Evolutionary conservation across 257 asterid genomes (phyloP).

Genomic region (Phtheirospermum japonicum): DNA sequence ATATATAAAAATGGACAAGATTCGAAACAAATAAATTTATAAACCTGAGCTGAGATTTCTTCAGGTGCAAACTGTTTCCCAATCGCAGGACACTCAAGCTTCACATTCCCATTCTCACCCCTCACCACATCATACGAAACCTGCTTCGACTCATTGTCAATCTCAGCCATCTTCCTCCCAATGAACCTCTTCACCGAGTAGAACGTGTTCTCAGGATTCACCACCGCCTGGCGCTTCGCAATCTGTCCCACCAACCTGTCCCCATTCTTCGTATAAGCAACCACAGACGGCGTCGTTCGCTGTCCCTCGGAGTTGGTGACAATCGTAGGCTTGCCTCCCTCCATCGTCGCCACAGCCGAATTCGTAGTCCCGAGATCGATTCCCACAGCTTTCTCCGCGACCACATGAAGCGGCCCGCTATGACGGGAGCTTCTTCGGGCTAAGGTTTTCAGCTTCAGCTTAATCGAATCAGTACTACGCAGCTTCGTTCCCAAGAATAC

Average conservation of each 20-base stretch:
- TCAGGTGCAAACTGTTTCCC: slow-evolving; percentile 82
- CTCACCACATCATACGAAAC: slow-evolving; percentile 73
- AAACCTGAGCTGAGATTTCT: slow-evolving; percentile 88
- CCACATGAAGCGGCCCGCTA: slow-evolving; percentile 45
- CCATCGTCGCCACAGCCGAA: slow-evolving; percentile 90
- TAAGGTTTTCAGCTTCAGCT: slow-evolving; percentile 42
- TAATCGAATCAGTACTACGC: slow-evolving; percentile 32
- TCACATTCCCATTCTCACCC: slow-evolving; percentile 82
- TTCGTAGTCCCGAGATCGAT: slow-evolving; percentile 83
- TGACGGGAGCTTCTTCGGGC: slow-evolving; percentile 29
- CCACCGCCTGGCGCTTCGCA: slow-evolving; percentile 86
- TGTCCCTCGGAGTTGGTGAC: slow-evolving; percentile 82
- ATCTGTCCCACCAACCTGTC: slow-evolving; percentile 84
- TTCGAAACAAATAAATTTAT: background rate
- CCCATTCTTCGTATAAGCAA: slow-evolving; percentile 73
- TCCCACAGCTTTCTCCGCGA: slow-evolving; percentile 81
- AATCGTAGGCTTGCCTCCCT: slow-evolving; percentile 85
- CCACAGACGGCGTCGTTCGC: slow-evolving; percentile 84
- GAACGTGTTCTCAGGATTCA: slow-evolving; percentile 76
- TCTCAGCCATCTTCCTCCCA: slow-evolving; percentile 82
- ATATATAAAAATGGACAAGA: background rate
- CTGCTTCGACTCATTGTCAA: slow-evolving; percentile 84
- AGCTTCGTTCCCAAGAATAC: slow-evolving; percentile 52
- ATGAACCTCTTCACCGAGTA: slow-evolving; percentile 81
- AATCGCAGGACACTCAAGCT: slow-evolving; percentile 85